Conservation (phyloP, 495 filamentous ascomycete genomes). For the Chlorociboria aeruginascens region DNA sequence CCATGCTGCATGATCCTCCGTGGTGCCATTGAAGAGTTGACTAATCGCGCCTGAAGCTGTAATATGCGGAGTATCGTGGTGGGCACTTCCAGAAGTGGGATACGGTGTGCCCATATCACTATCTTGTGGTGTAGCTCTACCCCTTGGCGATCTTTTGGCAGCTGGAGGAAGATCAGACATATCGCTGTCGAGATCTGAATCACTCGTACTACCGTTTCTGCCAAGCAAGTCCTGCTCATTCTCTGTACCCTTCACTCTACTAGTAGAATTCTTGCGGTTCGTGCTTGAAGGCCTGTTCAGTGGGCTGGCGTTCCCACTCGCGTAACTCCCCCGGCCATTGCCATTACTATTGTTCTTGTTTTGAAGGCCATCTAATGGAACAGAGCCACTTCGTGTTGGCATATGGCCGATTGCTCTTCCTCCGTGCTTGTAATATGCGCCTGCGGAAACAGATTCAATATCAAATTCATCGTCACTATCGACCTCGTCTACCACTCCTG, state of each 20-base stretch:
- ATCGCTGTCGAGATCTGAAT: conserved; percentile 51
- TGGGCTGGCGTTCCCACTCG: conserved; percentile 40
- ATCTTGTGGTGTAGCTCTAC: conserved; percentile 14
- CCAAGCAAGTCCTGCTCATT: conserved; percentile 55
- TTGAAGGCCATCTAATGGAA: conserved; percentile 39
- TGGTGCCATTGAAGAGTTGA: conserved; percentile 24
- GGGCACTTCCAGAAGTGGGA: conserved; percentile 20
- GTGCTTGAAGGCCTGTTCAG: conserved; percentile 30
- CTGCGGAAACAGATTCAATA: conserved; percentile 71
- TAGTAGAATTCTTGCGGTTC: conserved; percentile 35
- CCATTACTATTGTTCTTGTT: conserved; percentile 24
- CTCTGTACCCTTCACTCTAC: conserved; percentile 16
- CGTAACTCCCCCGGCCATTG: conserved; percentile 36
- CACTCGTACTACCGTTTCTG: conserved; percentile 19
- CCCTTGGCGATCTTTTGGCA: conserved; percentile 21
- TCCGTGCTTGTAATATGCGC: conserved; percentile 66
- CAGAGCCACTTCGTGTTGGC: conserved; percentile 48
- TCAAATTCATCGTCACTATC: conserved; percentile 98
- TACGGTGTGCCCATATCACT: conserved; percentile 10
- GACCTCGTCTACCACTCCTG: conserved; percentile 89
- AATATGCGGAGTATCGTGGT: conserved; percentile 14
- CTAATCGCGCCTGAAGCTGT: conserved; percentile 17
- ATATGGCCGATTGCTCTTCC: conserved; percentile 55
- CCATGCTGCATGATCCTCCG: conserved; percentile 82
- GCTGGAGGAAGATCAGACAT: conserved; percentile 49